These are phyloP conservation scores for Trichoderma asperellum DNA, from an alignment of 2,329 filamentous ascomycete species.

Conservation along the genomic window DNA sequence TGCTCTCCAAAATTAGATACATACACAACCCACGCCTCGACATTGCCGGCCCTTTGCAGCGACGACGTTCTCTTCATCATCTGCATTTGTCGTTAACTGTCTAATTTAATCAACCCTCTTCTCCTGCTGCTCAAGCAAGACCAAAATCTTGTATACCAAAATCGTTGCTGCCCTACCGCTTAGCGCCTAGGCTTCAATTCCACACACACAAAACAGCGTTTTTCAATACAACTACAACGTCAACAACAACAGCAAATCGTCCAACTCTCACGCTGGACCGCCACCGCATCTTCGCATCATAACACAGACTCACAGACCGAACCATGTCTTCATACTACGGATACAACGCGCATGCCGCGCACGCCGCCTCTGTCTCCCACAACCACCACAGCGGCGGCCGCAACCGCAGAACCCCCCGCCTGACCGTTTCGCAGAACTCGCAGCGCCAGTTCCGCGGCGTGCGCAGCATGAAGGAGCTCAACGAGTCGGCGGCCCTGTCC, in stretches of 20 bases:
- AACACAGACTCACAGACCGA: slow-evolving; percentile 35
- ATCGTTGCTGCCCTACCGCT: slow-evolving; percentile 11
- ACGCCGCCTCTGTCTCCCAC: slow-evolving; percentile 66
- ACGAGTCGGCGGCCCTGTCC: slow-evolving; percentile 74
- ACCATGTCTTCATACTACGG: slow-evolving; percentile 69
- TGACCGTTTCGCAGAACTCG: slow-evolving; percentile 78
- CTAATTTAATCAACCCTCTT: slow-evolving; percentile 39
- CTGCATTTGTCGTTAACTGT: slow-evolving; percentile 31
- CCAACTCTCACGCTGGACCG: slow-evolving; percentile 23
- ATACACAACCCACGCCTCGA: not conserved
- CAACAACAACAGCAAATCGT: not conserved
- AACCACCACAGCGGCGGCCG: slow-evolving; percentile 72
- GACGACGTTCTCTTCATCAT: not conserved
- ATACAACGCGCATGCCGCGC: slow-evolving; percentile 62
- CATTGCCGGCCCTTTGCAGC: not conserved
- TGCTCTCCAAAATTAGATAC: slow-evolving; percentile 2
- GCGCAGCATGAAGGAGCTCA: slow-evolving; percentile 82
- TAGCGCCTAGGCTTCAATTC: slow-evolving; percentile 2
- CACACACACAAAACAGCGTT: slow-evolving; percentile 3
- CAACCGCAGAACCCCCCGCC: slow-evolving; percentile 79
- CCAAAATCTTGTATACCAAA: not conserved
- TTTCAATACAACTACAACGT: not conserved
- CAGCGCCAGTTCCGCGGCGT: slow-evolving; percentile 87
- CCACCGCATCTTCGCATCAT: not conserved
- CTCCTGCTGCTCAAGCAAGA: not conserved